Evolutionary conservation across 257 asterid genomes (phyloP).

Genomic region (Solanum ahanhuiri): DNA sequence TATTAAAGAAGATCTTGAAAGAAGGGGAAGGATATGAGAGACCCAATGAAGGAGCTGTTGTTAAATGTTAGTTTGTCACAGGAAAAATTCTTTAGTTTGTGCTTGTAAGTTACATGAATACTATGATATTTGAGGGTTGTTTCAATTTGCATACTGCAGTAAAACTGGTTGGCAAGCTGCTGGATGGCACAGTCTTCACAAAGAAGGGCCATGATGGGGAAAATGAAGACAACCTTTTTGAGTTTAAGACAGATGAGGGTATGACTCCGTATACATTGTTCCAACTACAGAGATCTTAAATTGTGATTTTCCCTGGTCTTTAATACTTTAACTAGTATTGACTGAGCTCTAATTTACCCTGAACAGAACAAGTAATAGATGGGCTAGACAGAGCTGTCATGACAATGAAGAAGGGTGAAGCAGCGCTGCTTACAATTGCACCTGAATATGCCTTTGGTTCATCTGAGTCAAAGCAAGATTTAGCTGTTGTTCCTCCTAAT

Average conservation of each 20-base stretch:
- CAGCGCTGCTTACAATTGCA: constrained; percentile 34
- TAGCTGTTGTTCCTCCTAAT: constrained; percentile 55
- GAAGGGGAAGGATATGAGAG: constrained; percentile 67
- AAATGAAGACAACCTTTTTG: constrained; percentile 45
- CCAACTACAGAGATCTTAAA: neutral
- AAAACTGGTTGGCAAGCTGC: constrained; percentile 53
- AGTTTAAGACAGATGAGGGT: constrained; percentile 73
- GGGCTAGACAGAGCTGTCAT: constrained; percentile 55
- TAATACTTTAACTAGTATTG: neutral
- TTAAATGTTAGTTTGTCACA: constrained; percentile 37
- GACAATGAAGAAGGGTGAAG: constrained; percentile 62
- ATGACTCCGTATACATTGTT: neutral
- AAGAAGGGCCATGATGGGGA: constrained; percentile 38
- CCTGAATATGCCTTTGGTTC: constrained; percentile 68
- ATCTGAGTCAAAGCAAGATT: constrained; percentile 36
- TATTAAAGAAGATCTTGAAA: constrained; percentile 44
- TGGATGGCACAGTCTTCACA: constrained; percentile 48
- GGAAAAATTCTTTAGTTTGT: neutral
- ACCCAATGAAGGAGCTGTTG: constrained; percentile 65
- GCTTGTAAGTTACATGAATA: neutral
- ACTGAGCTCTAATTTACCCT: neutral
- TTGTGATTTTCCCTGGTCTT: neutral
- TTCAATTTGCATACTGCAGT: constrained; percentile 17
- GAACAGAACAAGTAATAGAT: constrained; percentile 57
- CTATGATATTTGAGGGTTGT: neutral